A percentile compares a stretch with the other conserved stretches of the same genome.
Conservation (phyloP, 345 rosid genomes). For the Moricandia arvensis region DNA sequence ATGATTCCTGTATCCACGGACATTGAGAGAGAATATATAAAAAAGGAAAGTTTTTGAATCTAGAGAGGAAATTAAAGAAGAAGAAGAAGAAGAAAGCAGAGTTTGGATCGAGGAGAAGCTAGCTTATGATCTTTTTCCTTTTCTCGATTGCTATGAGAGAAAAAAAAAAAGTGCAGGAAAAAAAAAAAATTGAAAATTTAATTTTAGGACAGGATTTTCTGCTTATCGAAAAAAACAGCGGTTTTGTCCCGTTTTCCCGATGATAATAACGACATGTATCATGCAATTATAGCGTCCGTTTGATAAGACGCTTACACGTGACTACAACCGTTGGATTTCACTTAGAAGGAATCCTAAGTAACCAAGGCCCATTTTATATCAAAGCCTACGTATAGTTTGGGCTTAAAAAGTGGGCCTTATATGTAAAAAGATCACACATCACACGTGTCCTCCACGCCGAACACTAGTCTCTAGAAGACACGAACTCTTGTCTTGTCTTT, state of each 20-base stretch:
- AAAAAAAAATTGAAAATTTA: background rate
- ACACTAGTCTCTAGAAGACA: conserved; percentile 21
- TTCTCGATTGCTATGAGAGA: conserved; percentile 38
- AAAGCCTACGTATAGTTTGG: background rate
- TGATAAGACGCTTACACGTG: conserved; percentile 34
- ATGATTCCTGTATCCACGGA: conserved; percentile 36
- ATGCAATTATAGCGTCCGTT: conserved; percentile 25
- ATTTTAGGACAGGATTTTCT: background rate
- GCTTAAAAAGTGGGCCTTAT: background rate
- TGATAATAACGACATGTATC: background rate
- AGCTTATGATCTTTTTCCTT: background rate
- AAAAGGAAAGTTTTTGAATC: conserved; percentile 12
- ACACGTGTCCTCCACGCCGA: background rate
- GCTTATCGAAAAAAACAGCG: conserved; percentile 19
- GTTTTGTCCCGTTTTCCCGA: background rate
- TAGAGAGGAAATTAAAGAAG: conserved; percentile 9
- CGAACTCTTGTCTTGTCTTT: background rate
- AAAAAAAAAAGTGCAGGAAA: conserved; percentile 35
- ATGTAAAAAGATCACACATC: background rate
- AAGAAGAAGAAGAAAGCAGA: background rate
- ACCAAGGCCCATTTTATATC: background rate
- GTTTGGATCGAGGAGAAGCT: background rate
- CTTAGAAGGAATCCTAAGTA: conserved; percentile 31
- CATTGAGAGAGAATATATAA: conserved; percentile 8
- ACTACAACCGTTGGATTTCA: conserved; percentile 38